Conservation (phyloP, 2,329 filamentous ascomycete species). For the Fusarium nelsonii region DNA sequence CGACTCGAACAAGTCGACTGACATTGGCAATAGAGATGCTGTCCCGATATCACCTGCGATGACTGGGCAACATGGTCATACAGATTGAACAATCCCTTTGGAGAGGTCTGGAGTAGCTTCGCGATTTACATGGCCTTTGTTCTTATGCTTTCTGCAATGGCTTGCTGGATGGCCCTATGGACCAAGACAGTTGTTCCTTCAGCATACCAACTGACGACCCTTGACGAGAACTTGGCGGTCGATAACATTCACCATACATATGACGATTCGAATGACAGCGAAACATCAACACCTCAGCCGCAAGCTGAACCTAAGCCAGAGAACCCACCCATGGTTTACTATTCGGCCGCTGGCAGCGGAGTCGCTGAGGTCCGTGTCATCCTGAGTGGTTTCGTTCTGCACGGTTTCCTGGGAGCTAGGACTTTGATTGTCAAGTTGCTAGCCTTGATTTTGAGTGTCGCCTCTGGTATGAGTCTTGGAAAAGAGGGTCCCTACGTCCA, state of each 20-base stretch:
- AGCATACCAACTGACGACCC: conserved; percentile 83
- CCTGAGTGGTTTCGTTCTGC: conserved; percentile 95
- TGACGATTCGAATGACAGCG: conserved; percentile 58
- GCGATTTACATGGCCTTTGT: conserved; percentile 79
- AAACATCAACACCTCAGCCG: conserved; percentile 59
- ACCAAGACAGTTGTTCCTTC: conserved; percentile 97
- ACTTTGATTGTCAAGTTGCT: conserved; percentile 88
- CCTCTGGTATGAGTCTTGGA: conserved; percentile 91
- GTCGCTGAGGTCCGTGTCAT: conserved; percentile 98
- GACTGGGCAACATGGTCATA: conserved; percentile 70
- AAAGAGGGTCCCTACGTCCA: conserved; percentile 99
- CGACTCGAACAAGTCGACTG: background rate
- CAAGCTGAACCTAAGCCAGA: conserved; percentile 54
- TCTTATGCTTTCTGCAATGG: conserved; percentile 74
- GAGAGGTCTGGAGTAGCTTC: conserved; percentile 78
- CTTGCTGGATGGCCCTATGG: conserved; percentile 84
- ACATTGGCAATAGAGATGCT: conserved; percentile 60
- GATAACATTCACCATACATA: conserved; percentile 57
- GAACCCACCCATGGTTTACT: conserved; percentile 85
- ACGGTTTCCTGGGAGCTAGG: conserved; percentile 91
- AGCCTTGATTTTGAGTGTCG: conserved; percentile 87
- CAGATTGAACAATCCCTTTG: conserved; percentile 60
- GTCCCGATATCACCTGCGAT: conserved; percentile 66
- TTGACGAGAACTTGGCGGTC: conserved; percentile 93
- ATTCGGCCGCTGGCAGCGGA: conserved; percentile 94